Conservation (phyloP, 1,284 basidiomycete genomes). For the Anthracocystis panici-leucophaei region DNA sequence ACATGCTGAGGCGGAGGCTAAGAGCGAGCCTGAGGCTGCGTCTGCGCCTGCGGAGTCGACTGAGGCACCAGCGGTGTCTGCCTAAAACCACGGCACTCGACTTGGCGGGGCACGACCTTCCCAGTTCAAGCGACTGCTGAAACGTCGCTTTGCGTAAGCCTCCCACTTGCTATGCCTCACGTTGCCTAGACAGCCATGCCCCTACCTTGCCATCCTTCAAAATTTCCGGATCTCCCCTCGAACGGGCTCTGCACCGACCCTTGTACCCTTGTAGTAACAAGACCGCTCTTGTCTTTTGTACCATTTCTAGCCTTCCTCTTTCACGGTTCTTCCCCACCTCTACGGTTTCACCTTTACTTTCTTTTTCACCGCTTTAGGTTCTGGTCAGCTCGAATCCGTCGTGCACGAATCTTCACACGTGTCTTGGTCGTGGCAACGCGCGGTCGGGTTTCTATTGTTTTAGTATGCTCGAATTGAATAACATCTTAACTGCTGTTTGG, state of each 20-base stretch:
- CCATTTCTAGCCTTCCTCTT: neutral
- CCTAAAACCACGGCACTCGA: neutral
- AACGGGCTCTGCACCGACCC: constrained; percentile 1
- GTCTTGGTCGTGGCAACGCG: neutral
- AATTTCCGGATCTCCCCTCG: constrained; percentile 1
- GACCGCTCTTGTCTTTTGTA: neutral
- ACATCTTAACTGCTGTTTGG: neutral
- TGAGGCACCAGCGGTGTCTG: constrained; percentile 18
- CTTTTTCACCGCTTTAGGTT: neutral
- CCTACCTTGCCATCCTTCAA: neutral
- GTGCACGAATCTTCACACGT: neutral
- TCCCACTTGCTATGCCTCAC: neutral
- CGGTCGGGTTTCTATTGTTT: constrained; percentile 9
- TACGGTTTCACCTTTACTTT: neutral
- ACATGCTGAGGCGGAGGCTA: constrained; percentile 17
- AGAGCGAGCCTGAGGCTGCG: constrained; percentile 26
- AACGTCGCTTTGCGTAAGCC: constrained; percentile 1
- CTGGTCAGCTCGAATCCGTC: neutral
- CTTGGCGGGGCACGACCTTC: neutral
- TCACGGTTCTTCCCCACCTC: neutral
- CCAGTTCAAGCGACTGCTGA: neutral
- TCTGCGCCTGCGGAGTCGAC: constrained; percentile 4
- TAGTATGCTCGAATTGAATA: constrained; percentile 20
- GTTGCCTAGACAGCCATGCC: neutral
- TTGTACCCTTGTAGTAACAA: neutral